phyloP scores from a whole-genome alignment of 805 yeast species.

The Metschnikowia rubicola region DNA sequence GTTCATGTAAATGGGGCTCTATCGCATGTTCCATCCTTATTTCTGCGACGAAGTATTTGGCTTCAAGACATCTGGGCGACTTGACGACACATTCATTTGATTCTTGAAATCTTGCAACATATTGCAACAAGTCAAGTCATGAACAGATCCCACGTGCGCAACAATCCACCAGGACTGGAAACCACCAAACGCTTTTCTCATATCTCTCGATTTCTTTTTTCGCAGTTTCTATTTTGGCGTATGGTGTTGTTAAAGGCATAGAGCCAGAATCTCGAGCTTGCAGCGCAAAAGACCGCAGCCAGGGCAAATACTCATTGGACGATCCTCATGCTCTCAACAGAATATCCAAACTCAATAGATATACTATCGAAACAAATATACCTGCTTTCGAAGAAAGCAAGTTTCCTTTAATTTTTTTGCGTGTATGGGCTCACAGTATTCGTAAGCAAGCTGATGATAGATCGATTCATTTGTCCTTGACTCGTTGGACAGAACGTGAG shows the following conservation, averaged over 20 bases:
- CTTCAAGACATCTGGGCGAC: slow-evolving; percentile 84
- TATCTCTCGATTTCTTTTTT: slow-evolving; percentile 49
- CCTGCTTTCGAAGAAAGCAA: too few relatives aligned
- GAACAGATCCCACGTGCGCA: slow-evolving; percentile 52
- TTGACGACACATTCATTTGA: slow-evolving; percentile 83
- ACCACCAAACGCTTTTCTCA: slow-evolving; percentile 64
- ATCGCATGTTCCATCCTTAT: slow-evolving; percentile 91
- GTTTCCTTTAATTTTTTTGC: too few relatives aligned
- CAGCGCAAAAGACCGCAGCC: slow-evolving; percentile 58
- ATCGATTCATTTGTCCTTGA: too few relatives aligned
- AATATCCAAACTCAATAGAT: too few relatives aligned
- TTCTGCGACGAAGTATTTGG: slow-evolving; percentile 92
- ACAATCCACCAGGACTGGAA: slow-evolving; percentile 69
- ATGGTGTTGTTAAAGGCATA: slow-evolving; percentile 41
- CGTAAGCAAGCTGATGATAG: too few relatives aligned
- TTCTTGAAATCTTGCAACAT: slow-evolving; percentile 79
- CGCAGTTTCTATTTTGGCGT: slow-evolving; percentile 44
- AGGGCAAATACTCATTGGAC: slow-evolving; percentile 36
- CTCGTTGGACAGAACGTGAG: too few relatives aligned
- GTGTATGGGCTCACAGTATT: too few relatives aligned
- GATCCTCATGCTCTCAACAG: too few relatives aligned
- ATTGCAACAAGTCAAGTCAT: slow-evolving; percentile 66
- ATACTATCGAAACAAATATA: too few relatives aligned
- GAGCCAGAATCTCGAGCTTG: slow-evolving; percentile 53
- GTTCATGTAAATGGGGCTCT: slow-evolving; percentile 67